These are phyloP conservation scores for Elsinoe ampelina DNA, from an alignment of 2,329 filamentous ascomycete genomes.

Conservation along the genomic window DNA sequence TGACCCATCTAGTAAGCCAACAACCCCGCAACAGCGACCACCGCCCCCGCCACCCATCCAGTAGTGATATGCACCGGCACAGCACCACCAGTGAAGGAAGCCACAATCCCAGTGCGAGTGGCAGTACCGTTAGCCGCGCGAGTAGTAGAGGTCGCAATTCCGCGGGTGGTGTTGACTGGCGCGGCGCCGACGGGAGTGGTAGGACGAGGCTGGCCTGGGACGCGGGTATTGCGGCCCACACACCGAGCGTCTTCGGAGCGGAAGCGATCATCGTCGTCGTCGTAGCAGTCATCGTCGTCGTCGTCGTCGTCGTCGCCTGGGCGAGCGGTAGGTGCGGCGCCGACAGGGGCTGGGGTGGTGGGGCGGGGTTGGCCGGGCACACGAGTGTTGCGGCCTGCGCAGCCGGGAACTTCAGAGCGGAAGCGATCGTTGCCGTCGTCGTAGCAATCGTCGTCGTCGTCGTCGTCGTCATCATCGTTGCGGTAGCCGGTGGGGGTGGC, in stretches of 20 bases:
- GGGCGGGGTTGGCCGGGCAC: background rate
- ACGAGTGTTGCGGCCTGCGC: background rate
- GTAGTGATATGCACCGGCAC: background rate
- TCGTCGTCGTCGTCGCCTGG: background rate
- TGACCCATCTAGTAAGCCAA: constrained; percentile 4
- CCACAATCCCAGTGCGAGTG: constrained; percentile 4
- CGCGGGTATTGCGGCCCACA: background rate
- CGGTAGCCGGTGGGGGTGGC: background rate
- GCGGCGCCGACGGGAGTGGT: background rate
- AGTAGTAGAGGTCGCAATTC: background rate
- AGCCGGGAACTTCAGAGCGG: background rate
- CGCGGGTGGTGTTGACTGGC: background rate
- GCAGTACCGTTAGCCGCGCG: background rate
- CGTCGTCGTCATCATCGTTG: constrained; percentile 1
- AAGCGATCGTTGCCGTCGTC: constrained; percentile 7
- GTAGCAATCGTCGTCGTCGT: constrained; percentile 8
- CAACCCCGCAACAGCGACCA: background rate
- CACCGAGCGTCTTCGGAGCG: constrained; percentile 2
- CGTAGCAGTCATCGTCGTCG: constrained; percentile 11
- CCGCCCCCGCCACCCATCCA: background rate
- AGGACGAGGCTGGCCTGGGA: background rate
- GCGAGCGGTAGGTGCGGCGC: background rate
- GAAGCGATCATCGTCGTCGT: constrained; percentile 3
- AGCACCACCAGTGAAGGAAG: constrained; percentile 8
- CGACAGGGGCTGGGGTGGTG: background rate